Evolutionary conservation across 176 grass and related monocot species (phyloP).

Genomic region (Stipa capillata): DNA sequence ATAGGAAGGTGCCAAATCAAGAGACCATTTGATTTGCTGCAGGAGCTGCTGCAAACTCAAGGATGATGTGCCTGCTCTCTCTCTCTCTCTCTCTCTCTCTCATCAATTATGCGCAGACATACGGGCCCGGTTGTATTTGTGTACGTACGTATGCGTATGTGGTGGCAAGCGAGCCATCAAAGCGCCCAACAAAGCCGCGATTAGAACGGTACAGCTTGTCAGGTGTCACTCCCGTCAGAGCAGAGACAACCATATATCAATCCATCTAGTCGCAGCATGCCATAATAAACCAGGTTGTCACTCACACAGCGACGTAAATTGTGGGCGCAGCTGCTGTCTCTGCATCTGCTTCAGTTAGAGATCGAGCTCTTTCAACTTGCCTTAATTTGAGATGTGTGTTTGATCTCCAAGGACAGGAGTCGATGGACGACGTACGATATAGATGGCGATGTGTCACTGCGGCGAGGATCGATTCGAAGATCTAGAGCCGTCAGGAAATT

Average conservation of each 20-base stretch:
- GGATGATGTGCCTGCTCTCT: background rate
- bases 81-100: too few species aligned
- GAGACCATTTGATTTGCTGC: background rate
- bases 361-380: background rate
- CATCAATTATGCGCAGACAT: background rate
- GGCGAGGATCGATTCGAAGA: background rate
- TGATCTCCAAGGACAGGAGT: background rate
- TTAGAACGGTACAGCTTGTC: background rate
- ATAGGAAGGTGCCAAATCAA: background rate
- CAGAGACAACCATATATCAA: background rate
- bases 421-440: background rate
- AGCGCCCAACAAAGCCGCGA: background rate
- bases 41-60: background rate
- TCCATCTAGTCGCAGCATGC: background rate
- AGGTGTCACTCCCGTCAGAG: background rate
- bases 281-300: background rate
- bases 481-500: background rate
- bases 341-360: background rate
- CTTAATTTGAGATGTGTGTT: background rate
- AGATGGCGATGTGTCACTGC: background rate
- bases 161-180: background rate
- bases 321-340: background rate
- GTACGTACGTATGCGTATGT: background rate
- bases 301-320: background rate
- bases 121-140: background rate